These are phyloP conservation scores for Oxalis stricta DNA, from an alignment of 441 rosid species.

Conservation along the genomic window DNA sequence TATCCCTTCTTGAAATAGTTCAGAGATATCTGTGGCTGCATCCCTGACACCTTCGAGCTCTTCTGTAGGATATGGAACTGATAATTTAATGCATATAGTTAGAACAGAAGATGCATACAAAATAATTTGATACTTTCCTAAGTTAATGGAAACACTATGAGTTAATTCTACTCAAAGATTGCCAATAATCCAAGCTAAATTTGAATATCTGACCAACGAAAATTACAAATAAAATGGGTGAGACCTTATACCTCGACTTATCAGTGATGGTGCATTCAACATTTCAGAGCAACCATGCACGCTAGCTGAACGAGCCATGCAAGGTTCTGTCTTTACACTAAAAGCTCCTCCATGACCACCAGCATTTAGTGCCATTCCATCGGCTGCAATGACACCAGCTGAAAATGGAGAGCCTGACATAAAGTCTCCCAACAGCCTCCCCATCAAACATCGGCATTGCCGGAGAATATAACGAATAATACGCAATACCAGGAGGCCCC, in stretches of 20 bases:
- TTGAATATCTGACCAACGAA: too few relatives aligned
- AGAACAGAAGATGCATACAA: neutral
- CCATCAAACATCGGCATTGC: slow-evolving; percentile 47
- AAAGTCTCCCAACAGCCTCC: slow-evolving; percentile 29
- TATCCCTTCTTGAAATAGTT: slow-evolving; percentile 75
- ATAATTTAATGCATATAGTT: slow-evolving; percentile 6
- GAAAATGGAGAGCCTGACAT: slow-evolving; percentile 62
- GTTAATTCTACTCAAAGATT: too few relatives aligned
- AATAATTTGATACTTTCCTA: neutral
- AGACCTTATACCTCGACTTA: slow-evolving; percentile 36
- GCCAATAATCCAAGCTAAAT: neutral
- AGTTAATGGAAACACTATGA: neutral
- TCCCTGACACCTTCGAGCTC: slow-evolving; percentile 37
- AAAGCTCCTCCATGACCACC: slow-evolving; percentile 22
- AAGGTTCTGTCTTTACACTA: slow-evolving; percentile 42
- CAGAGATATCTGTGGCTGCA: slow-evolving; percentile 43
- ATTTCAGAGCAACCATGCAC: slow-evolving; percentile 80
- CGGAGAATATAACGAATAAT: slow-evolving; percentile 65
- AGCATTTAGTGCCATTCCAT: slow-evolving; percentile 29
- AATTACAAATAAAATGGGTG: neutral
- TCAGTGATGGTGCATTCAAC: slow-evolving; percentile 22
- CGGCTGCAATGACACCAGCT: slow-evolving; percentile 50
- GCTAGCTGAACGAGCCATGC: slow-evolving; percentile 84
- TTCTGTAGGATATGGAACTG: slow-evolving; percentile 12
- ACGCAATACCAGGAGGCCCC: slow-evolving; percentile 83